Evolutionary conservation across 2,329 filamentous ascomycete genomes (phyloP), one percentile per base, ranked within the genome.

Genomic region (Endoconidiophora polonica): DNA sequence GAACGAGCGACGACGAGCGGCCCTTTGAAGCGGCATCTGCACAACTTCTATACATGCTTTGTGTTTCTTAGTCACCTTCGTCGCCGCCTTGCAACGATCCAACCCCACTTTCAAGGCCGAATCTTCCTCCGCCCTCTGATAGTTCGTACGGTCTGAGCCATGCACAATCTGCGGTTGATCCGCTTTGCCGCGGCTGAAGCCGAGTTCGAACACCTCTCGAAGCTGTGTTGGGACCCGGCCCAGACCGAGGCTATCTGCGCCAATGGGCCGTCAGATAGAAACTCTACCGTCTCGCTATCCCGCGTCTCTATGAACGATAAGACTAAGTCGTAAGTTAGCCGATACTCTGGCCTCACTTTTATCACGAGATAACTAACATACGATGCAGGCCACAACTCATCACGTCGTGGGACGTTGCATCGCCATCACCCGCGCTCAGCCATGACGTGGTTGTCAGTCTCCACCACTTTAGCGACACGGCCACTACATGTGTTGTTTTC

Each of bases 161-260:
- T 96, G 90, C 82, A 86, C 62, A 96, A 95, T 65, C 73, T 96
- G 58, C 81, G 78, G 66, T 87, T 81, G 63, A 78, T 87, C 59
- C 77, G 75, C 61, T 80, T 84, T 62, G 73, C 75, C 58, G 70
- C 76, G 61, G 80, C 80, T 67, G 73, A 79, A 55, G 70, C 73
- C 48, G 52, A 39, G 23, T 37, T 44, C 33, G 64, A 72, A 55
- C 71, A 76, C 54, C 70, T 91, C 59, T 82, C 85, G 48, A 81
- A 86, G 26, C 77, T 81, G 51, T 83, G 86, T 59, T 96, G 90
- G 90, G 87, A 96, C 66, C 74, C 81, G 45, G 73, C 79, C 54
- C 79, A 76, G 56, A 83, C 91, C 63, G 77, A 84, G 54, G 66
- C 91, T 48, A 72, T 98, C 58, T 88, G 83, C 66, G 80, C 86